These are phyloP conservation scores for Nemania diffusa DNA, from an alignment of 2,329 filamentous ascomycete species.

Conservation along the genomic window DNA sequence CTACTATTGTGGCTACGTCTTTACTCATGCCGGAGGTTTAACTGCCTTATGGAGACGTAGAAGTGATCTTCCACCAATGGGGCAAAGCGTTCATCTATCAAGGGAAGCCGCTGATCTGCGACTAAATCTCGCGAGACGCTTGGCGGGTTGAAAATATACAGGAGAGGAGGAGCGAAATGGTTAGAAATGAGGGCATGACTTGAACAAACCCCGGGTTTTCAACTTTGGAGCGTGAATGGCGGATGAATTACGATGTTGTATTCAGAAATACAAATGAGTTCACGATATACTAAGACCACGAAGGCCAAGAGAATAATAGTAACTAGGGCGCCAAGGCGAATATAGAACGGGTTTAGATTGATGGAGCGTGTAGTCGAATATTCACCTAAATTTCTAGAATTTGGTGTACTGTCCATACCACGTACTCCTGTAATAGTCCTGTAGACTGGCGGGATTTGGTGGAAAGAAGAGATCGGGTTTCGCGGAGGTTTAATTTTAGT, in stretches of 20 bases:
- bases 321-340: conserved; percentile 1
- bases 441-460: too few relatives aligned
- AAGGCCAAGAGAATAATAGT: neutral
- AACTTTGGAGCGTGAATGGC: neutral
- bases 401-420: too few relatives aligned
- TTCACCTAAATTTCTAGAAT: too few relatives aligned
- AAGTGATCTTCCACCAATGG: conserved; percentile 27
- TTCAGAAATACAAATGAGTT: neutral
- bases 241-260: neutral
- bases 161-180: neutral
- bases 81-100: neutral
- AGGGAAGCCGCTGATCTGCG: conserved; percentile 9
- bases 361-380: too few relatives aligned
- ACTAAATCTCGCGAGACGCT: neutral
- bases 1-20: neutral
- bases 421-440: too few relatives aligned
- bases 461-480: too few relatives aligned
- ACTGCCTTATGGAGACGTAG: conserved; percentile 18
- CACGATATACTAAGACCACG: neutral
- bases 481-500: too few relatives aligned
- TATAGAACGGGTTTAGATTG: neutral
- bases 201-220: neutral
- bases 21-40: neutral
- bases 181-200: neutral
- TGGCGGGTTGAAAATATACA: conserved; percentile 9